Evolutionary conservation across 2,329 filamentous ascomycete species (phyloP).

Genomic region (Phaeophleospora eucalypticola): DNA sequence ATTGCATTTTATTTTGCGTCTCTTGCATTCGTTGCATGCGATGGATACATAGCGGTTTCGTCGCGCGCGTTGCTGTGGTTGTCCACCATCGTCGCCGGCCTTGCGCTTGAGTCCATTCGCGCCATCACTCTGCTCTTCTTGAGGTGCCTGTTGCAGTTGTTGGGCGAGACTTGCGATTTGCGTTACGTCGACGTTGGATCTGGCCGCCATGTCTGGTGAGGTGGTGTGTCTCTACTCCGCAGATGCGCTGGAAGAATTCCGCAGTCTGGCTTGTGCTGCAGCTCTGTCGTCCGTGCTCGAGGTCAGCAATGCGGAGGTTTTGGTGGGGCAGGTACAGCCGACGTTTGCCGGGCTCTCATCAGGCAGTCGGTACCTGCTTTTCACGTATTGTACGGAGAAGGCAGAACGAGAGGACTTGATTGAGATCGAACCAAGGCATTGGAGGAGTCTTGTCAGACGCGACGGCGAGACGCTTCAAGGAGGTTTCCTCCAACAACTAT

Average conservation of each 20-base stretch:
- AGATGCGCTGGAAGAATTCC: neutral
- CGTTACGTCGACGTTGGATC: conserved; percentile 13
- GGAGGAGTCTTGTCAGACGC: too few species aligned
- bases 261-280: neutral
- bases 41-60: conserved; percentile 65
- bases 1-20: conserved; percentile 66
- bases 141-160: conserved; percentile 10
- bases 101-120: conserved; percentile 39
- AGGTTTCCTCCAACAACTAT: too few species aligned
- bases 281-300: too few species aligned
- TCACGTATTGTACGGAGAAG: too few species aligned
- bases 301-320: too few species aligned
- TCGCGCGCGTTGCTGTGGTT: conserved; percentile 52
- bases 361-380: too few species aligned
- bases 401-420: too few species aligned
- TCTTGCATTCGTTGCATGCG: conserved; percentile 63
- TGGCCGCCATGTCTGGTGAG: neutral
- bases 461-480: too few species aligned
- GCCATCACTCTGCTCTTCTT: conserved; percentile 15
- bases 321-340: too few species aligned
- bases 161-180: conserved; percentile 17
- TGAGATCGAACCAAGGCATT: too few species aligned
- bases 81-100: conserved; percentile 40
- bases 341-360: too few species aligned
- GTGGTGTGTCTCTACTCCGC: neutral